Conservation (phyloP, 495 filamentous ascomycete species). For the Hypoxylon intermedium region DNA sequence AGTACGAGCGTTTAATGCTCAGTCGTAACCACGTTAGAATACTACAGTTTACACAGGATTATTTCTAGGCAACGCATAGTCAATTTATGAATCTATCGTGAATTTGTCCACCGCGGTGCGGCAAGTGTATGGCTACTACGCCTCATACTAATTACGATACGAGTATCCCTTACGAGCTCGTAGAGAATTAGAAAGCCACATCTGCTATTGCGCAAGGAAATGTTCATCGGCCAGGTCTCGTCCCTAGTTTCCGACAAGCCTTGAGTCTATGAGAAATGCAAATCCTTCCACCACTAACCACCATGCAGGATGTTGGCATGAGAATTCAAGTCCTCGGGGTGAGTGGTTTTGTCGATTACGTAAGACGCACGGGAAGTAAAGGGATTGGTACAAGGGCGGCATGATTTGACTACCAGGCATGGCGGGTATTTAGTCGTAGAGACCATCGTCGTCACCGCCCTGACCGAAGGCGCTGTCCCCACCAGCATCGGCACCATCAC, state of each 20-base stretch:
- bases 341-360: constrained; percentile 21
- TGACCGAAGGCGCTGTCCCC: constrained; percentile 66
- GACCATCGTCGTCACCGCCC: constrained; percentile 86
- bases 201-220: constrained; percentile 24
- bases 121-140: constrained; percentile 10
- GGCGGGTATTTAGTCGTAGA: constrained; percentile 65
- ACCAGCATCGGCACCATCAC: constrained; percentile 60
- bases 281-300: constrained; percentile 19
- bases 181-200: constrained; percentile 15
- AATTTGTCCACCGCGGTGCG: constrained; percentile 18
- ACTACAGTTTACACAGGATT: too few relatives aligned
- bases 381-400: constrained; percentile 33
- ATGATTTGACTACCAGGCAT: not conserved
- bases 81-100: constrained; percentile 38
- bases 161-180: constrained; percentile 5
- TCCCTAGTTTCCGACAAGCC: constrained; percentile 6
- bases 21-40: too few relatives aligned
- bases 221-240: constrained; percentile 4
- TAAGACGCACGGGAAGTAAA: constrained; percentile 18
- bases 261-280: constrained; percentile 26
- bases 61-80: constrained; percentile 6
- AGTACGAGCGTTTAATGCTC: too few relatives aligned
- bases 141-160: constrained; percentile 12
- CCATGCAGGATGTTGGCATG: constrained; percentile 7
- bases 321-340: constrained; percentile 2